A percentile compares a stretch with the other conserved stretches of the same genome.
Evolutionary conservation across 1,284 basidiomycete species (phyloP).

Genomic region (Trametes pubescens): DNA sequence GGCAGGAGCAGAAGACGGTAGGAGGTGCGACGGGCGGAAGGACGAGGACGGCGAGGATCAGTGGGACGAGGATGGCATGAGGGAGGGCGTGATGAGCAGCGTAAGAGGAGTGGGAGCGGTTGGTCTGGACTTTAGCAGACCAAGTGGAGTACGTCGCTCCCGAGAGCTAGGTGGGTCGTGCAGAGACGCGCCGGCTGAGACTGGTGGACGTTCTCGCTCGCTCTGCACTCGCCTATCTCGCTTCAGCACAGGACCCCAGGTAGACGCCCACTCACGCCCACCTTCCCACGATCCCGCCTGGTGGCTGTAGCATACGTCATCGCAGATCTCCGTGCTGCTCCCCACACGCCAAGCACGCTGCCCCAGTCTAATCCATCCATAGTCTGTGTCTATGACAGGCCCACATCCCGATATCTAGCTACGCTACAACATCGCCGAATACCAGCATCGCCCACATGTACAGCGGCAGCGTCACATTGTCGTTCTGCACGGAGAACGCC

Average conservation of each 20-base stretch:
- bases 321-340: not conserved
- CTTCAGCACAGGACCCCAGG: conserved; percentile 3
- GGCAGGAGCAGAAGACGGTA: not conserved
- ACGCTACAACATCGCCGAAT: conserved; percentile 53
- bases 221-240: not conserved
- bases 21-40: not conserved
- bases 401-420: no score
- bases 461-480: conserved; percentile 90
- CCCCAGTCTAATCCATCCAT: no score
- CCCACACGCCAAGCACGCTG: not conserved
- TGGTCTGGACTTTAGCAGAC: not conserved
- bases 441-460: conserved; percentile 87
- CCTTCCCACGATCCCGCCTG: not conserved
- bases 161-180: not conserved
- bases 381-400: not conserved
- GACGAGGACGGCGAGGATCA: not conserved
- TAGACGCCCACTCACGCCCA: conserved; percentile 5
- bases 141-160: not conserved
- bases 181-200: not conserved
- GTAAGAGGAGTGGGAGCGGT: not conserved
- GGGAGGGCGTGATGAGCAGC: not conserved
- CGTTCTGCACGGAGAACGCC: conserved; percentile 91
- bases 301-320: conserved; percentile 31
- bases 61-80: not conserved
- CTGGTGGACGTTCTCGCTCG: not conserved